Conservation (phyloP, 345 rosid species). For the Stellera chamaejasme region DNA sequence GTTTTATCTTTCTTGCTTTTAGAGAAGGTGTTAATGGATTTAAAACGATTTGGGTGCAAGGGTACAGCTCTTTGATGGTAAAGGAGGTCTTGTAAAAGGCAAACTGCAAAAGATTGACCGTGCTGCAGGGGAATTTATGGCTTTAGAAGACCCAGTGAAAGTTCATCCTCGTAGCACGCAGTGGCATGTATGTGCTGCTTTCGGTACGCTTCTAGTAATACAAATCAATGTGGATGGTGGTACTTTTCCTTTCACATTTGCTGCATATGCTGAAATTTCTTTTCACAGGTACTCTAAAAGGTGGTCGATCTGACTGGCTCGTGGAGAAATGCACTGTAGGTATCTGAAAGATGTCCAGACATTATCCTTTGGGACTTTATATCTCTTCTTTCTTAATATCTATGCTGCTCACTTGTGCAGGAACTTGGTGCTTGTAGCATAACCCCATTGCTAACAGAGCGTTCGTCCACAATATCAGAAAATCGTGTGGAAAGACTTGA, state of each 20-base stretch:
- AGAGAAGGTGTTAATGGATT: too few relatives aligned
- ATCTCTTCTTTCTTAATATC: constrained; percentile 2
- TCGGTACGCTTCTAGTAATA: constrained; percentile 37
- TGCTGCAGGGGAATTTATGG: constrained; percentile 54
- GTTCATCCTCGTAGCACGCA: constrained; percentile 44
- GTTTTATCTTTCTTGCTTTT: too few relatives aligned
- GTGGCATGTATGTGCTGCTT: constrained; percentile 88
- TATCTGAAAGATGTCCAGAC: constrained; percentile 4
- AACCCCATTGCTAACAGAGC: constrained; percentile 76
- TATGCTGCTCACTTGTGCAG: constrained; percentile 21
- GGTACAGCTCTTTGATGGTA: constrained; percentile 94
- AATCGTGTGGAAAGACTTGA: constrained; percentile 63
- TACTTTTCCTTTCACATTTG: background rate
- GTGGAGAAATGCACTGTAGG: constrained; percentile 90
- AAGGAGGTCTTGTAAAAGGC: constrained; percentile 67
- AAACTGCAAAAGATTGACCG: constrained; percentile 54
- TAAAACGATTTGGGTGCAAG: constrained; percentile 28
- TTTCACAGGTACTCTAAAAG: constrained; percentile 67
- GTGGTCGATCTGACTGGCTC: constrained; percentile 97
- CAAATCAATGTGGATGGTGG: background rate
- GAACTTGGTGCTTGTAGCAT: constrained; percentile 86
- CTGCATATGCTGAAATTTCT: constrained; percentile 3
- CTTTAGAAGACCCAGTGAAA: constrained; percentile 46
- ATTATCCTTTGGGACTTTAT: background rate
- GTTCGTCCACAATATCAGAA: constrained; percentile 64